These are phyloP conservation scores for Hepatocystis sp. DNA, from an alignment of 169 alveolate species.

Conservation along the genomic window DNA sequence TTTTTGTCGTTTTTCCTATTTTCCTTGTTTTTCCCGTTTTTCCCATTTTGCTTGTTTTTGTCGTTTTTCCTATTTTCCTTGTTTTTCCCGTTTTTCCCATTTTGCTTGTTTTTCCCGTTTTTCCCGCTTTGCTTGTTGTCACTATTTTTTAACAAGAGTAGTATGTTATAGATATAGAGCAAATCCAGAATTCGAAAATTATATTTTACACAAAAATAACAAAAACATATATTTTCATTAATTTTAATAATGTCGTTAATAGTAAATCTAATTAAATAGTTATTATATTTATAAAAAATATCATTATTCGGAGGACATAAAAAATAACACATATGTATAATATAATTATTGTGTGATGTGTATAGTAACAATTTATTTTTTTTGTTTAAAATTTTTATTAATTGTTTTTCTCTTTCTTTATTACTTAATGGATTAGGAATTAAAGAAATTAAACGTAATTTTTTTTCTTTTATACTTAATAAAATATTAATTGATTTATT, in stretches of 20 bases:
- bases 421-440: conserved; percentile 67
- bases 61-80: background rate
- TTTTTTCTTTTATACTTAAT: conserved; percentile 65
- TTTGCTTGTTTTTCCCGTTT: background rate
- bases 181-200: conserved; percentile 17
- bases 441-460: conserved; percentile 30
- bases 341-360: conserved; percentile 46
- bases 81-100: background rate
- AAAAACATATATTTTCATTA: conserved; percentile 39
- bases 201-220: conserved; percentile 70
- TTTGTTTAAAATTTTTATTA: conserved; percentile 31
- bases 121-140: no score
- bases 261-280: conserved; percentile 17
- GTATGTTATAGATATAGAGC: conserved; percentile 30
- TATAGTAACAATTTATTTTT: conserved; percentile 62
- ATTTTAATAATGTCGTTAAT: conserved; percentile 42
- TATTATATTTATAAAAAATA: conserved; percentile 22
- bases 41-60: background rate
- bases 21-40: background rate
- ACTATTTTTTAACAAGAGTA: no score
- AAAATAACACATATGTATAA: conserved; percentile 52
- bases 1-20: background rate
- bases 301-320: conserved; percentile 13
- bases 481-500: conserved; percentile 38
- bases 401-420: conserved; percentile 54